phyloP scores from a whole-genome alignment of 106 monocot genomes.

The Apostasia shenzhenica region DNA sequence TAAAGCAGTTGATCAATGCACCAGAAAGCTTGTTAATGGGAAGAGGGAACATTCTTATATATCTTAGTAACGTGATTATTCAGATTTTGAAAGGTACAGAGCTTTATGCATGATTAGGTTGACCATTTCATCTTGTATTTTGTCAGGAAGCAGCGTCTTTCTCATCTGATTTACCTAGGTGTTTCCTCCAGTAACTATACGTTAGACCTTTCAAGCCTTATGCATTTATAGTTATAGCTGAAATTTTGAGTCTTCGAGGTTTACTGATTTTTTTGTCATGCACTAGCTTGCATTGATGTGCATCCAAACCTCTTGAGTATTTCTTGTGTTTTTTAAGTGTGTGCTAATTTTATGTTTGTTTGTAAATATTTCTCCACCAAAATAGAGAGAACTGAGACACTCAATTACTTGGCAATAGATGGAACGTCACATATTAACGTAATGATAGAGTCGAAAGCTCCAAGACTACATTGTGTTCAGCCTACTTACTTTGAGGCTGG shows the following conservation, averaged over 20 bases:
- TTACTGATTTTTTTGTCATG: too few relatives aligned
- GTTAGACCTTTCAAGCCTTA: too few relatives aligned
- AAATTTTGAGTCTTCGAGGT: too few relatives aligned
- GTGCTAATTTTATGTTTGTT: not conserved
- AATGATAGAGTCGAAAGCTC: slow-evolving; percentile 77
- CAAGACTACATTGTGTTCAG: slow-evolving; percentile 80
- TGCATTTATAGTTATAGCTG: too few relatives aligned
- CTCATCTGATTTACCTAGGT: too few relatives aligned
- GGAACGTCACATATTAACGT: slow-evolving; percentile 60
- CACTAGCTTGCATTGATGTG: too few relatives aligned
- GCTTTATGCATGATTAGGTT: not conserved
- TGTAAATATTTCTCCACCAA: not conserved
- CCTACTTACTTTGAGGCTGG: slow-evolving; percentile 85
- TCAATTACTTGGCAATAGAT: slow-evolving; percentile 41
- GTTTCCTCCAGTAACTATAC: too few relatives aligned
- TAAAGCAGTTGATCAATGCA: slow-evolving; percentile 39
- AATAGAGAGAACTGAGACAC: not conserved
- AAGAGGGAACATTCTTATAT: slow-evolving; percentile 51
- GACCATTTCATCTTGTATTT: too few relatives aligned
- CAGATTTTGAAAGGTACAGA: slow-evolving; percentile 46
- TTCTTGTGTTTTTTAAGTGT: too few relatives aligned
- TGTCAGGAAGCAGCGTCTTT: too few relatives aligned
- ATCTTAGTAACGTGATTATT: slow-evolving; percentile 43
- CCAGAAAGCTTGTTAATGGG: slow-evolving; percentile 46
- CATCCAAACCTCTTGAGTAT: too few relatives aligned